These are phyloP conservation scores for Silybum marianum DNA, from an alignment of 129 eudicot species.

Conservation along the genomic window DNA sequence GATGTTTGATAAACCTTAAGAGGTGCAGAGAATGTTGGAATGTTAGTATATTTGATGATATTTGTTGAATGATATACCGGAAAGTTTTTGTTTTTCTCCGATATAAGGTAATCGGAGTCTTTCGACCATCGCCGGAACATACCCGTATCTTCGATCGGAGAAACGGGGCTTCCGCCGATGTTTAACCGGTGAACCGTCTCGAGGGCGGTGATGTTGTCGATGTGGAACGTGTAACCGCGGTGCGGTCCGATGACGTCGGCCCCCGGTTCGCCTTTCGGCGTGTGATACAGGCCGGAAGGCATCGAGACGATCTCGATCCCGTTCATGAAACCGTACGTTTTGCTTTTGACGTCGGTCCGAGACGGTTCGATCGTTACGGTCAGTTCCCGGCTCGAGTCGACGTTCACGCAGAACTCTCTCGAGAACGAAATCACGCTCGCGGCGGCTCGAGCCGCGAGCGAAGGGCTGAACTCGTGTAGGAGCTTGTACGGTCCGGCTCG, in stretches of 20 bases:
- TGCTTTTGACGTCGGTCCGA: neutral
- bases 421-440: conserved; percentile 32
- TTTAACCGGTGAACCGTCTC: conserved; percentile 45
- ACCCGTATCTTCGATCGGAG: conserved; percentile 40
- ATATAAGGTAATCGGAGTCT: conserved; percentile 41
- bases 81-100: conserved; percentile 24
- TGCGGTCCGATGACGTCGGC: conserved; percentile 32
- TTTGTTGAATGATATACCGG: conserved; percentile 37
- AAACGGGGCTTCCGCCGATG: conserved; percentile 37
- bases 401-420: conserved; percentile 44
- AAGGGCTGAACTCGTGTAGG: conserved; percentile 53
- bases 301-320: conserved; percentile 59
- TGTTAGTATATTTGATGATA: conserved; percentile 32
- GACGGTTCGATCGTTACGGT: conserved; percentile 32
- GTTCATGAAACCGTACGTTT: conserved; percentile 45
- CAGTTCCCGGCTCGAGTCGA: conserved; percentile 25
- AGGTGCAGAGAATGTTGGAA: conserved; percentile 46
- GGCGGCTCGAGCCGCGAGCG: conserved; percentile 31
- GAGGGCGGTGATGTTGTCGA: conserved; percentile 53
- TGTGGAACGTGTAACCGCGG: conserved; percentile 36
- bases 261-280: conserved; percentile 44
- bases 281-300: conserved; percentile 49
- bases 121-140: conserved; percentile 42
- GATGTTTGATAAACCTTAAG: conserved; percentile 52
- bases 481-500: conserved; percentile 50